Percentiles rank a stretch among this genome's conserved stretches.
These are phyloP conservation scores for Powellomyces hirtus DNA, from an alignment of 192 early-diverging fungal species.

Conservation along the genomic window DNA sequence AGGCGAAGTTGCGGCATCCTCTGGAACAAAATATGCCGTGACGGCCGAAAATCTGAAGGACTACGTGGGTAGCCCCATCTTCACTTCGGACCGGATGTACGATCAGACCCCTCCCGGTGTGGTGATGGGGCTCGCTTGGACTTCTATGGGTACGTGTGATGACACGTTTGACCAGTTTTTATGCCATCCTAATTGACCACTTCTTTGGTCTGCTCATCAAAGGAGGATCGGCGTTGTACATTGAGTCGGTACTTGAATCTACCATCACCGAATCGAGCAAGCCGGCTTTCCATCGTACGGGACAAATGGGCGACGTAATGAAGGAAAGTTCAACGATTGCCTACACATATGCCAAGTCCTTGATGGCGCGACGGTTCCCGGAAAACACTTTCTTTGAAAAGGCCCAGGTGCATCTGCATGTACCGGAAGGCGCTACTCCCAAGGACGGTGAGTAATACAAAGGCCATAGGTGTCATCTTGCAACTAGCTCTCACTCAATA, in stretches of 20 bases:
- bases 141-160: conserved; percentile 86
- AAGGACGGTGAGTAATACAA: conserved; percentile 84
- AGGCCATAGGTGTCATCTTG: not conserved
- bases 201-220: no score
- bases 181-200: no score
- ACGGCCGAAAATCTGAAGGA: conserved; percentile 75
- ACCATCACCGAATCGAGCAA: conserved; percentile 49
- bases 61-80: conserved; percentile 89
- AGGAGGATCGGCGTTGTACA: conserved; percentile 89
- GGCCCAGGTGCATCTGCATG: conserved; percentile 89
- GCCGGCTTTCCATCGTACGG: conserved; percentile 78
- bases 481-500: not conserved
- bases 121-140: conserved; percentile 99
- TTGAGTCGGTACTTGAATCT: conserved; percentile 91
- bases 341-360: conserved; percentile 91
- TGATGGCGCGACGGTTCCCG: conserved; percentile 72
- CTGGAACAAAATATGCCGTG: conserved; percentile 54
- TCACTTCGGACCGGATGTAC: conserved; percentile 87
- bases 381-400: conserved; percentile 90
- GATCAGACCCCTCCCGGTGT: conserved; percentile 89
- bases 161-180: no score
- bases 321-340: conserved; percentile 95
- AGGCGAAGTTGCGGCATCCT: conserved; percentile 1
- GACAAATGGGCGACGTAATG: conserved; percentile 99
- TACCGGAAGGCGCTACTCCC: conserved; percentile 95